Evolutionary conservation across 768 basidiomycete species (phyloP).

Genomic region (Hortiboletus flavorubellus): DNA sequence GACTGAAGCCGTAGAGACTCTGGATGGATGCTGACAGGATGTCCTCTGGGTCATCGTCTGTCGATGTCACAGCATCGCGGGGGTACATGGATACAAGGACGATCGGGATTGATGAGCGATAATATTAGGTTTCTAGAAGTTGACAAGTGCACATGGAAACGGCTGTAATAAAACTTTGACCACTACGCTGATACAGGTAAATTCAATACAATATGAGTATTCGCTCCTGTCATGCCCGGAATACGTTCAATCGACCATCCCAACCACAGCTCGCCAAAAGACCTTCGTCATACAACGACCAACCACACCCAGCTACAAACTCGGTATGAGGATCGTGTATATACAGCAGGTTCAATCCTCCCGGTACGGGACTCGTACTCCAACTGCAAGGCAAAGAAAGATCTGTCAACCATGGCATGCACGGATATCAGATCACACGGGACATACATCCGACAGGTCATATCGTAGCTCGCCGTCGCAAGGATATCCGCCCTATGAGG

Average conservation of each 20-base stretch:
- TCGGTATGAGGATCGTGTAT: slow-evolving; percentile 91
- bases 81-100: background rate
- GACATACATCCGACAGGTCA: slow-evolving; percentile 89
- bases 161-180: background rate
- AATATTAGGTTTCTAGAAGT: background rate
- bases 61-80: background rate
- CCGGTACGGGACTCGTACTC: slow-evolving; percentile 57
- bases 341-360: slow-evolving; percentile 51
- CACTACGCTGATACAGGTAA: background rate
- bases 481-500: slow-evolving; percentile 71
- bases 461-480: slow-evolving; percentile 82
- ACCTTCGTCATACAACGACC: slow-evolving; percentile 91
- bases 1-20: slow-evolving; percentile 57
- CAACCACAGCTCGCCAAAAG: slow-evolving; percentile 87
- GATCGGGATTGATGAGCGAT: too few relatives aligned
- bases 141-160: background rate
- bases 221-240: slow-evolving; percentile 43
- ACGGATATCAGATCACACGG: background rate
- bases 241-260: slow-evolving; percentile 84
- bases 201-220: background rate
- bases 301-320: slow-evolving; percentile 88
- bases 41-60: slow-evolving; percentile 56
- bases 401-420: background rate
- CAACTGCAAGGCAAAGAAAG: slow-evolving; percentile 46
- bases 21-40: slow-evolving; percentile 64